Conservation (phyloP, 495 filamentous ascomycete genomes). For the Penicillium ucsense region DNA sequence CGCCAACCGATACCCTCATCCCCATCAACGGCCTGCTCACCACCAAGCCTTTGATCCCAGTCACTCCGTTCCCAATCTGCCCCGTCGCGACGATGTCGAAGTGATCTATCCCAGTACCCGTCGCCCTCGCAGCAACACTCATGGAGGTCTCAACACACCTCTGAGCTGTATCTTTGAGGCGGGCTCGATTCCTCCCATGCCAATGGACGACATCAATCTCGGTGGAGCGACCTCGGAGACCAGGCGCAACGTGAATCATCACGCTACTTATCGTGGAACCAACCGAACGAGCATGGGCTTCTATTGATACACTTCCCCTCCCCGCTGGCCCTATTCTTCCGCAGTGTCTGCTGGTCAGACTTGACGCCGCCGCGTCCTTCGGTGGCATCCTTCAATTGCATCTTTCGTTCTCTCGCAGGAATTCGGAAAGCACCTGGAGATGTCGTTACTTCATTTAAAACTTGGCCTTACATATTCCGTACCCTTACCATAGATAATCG, state of each 20-base stretch:
- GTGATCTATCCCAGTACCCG: constrained; percentile 29
- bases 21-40: constrained; percentile 10
- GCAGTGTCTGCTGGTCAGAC: constrained; percentile 15
- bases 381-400: too few species aligned
- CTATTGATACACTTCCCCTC: constrained; percentile 4
- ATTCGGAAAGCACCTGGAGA: too few species aligned
- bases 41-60: constrained; percentile 14
- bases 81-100: constrained; percentile 26
- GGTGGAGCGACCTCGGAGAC: constrained; percentile 1
- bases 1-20: constrained; percentile 12
- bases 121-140: constrained; percentile 29
- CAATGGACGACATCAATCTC: constrained; percentile 15
- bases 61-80: constrained; percentile 11
- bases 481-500: too few species aligned
- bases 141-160: constrained; percentile 15
- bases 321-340: neutral
- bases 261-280: constrained; percentile 25
- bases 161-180: constrained; percentile 31
- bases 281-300: constrained; percentile 26
- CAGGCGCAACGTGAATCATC: constrained; percentile 13
- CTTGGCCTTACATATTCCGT: too few species aligned
- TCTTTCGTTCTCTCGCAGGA: too few species aligned
- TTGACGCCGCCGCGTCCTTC: neutral
- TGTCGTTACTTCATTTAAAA: too few species aligned
- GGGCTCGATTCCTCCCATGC: constrained; percentile 9